Conservation (phyloP, 2,329 filamentous ascomycete genomes). For the Catunica adiposa region DNA sequence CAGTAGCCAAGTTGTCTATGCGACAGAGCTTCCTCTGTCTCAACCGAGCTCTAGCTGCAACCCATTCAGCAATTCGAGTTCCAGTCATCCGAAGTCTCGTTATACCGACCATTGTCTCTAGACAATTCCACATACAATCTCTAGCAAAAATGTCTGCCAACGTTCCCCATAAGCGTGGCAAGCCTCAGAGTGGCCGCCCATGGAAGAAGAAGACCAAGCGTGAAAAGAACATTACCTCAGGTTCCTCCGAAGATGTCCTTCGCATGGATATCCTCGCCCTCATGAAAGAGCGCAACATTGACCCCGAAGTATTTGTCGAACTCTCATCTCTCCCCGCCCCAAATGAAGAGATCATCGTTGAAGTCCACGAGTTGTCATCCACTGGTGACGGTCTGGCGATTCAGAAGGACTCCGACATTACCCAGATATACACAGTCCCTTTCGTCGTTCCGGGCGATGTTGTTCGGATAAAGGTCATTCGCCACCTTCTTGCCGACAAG, state of each 20-base stretch:
- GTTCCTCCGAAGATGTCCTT: slow-evolving; percentile 50
- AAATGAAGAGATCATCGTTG: slow-evolving; percentile 63
- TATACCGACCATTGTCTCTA: not conserved
- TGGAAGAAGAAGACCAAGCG: slow-evolving; percentile 33
- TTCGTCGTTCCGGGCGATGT: slow-evolving; percentile 77
- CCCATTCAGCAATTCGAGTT: not conserved
- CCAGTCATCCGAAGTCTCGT: not conserved
- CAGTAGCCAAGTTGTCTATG: slow-evolving; percentile 7
- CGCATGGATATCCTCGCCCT: slow-evolving; percentile 43
- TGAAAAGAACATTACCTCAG: slow-evolving; percentile 42
- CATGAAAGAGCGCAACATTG: slow-evolving; percentile 25
- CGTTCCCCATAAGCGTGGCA: slow-evolving; percentile 11
- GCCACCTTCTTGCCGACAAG: slow-evolving; percentile 45
- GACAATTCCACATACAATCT: not conserved
- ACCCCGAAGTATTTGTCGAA: slow-evolving; percentile 19
- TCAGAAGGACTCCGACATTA: slow-evolving; percentile 31
- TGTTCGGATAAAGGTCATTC: slow-evolving; percentile 62
- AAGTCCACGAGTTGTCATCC: slow-evolving; percentile 69
- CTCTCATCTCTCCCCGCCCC: slow-evolving; percentile 37
- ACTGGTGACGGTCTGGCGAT: slow-evolving; percentile 81
- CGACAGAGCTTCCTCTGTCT: not conserved
- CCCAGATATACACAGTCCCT: slow-evolving; percentile 65
- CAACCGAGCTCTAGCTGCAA: not conserved
- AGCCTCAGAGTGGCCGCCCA: slow-evolving; percentile 12
- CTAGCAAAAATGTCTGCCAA: not conserved